A percentile compares a stretch with the other conserved stretches of the same genome.
Conservation (phyloP, 73 alveolate species). For the Paramecium primaurelia region DNA sequence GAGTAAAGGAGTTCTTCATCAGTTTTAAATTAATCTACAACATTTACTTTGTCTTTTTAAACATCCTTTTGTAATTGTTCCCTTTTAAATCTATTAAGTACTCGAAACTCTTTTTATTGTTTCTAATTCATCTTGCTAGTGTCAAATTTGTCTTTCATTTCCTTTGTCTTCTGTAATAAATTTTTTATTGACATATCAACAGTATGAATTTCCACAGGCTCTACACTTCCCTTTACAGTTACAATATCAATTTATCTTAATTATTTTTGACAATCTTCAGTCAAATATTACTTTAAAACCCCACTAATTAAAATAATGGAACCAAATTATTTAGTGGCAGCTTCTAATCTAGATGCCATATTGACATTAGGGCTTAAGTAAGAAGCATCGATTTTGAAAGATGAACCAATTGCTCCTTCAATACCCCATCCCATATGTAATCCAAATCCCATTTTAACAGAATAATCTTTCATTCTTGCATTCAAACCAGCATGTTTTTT, state of each 20-base stretch:
- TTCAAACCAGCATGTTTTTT: constrained; percentile 70
- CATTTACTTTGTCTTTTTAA: constrained; percentile 3
- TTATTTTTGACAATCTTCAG: constrained; percentile 53
- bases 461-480: constrained; percentile 75
- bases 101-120: constrained; percentile 58
- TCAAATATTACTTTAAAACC: constrained; percentile 29
- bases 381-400: constrained; percentile 93
- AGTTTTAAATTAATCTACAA: constrained; percentile 61
- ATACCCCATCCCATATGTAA: constrained; percentile 95
- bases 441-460: constrained; percentile 94
- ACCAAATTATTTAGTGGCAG: constrained; percentile 90
- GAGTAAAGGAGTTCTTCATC: constrained; percentile 79
- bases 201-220: constrained; percentile 68
- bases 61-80: constrained; percentile 41
- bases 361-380: constrained; percentile 92
- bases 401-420: constrained; percentile 95
- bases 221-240: constrained; percentile 72
- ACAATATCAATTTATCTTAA: constrained; percentile 73
- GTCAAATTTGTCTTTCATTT: constrained; percentile 17
- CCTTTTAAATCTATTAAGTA: constrained; percentile 51
- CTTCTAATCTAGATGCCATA: constrained; percentile 95
- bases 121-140: not conserved
- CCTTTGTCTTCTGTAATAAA: constrained; percentile 1
- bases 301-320: constrained; percentile 69
- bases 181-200: constrained; percentile 42